Conservation (phyloP, 2,329 filamentous ascomycete species). For the Pseudocercospora fijiensis region DNA sequence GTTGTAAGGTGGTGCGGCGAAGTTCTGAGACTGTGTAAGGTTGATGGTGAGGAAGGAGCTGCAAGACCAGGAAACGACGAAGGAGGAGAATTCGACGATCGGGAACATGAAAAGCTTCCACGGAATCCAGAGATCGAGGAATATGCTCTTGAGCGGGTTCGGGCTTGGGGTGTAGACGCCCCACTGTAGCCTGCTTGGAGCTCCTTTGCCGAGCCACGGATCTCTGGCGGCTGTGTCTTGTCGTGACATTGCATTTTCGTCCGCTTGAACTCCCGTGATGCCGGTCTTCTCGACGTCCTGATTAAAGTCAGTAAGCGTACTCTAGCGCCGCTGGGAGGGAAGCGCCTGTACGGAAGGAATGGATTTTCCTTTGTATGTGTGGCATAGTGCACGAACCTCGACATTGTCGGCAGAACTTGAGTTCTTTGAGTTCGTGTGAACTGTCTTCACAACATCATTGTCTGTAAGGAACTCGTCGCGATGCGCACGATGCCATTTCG, state of each 20-base stretch:
- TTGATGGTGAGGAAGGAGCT: conserved; percentile 60
- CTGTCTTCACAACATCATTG: conserved; percentile 15
- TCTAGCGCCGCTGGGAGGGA: conserved; percentile 15
- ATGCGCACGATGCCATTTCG: conserved; percentile 56
- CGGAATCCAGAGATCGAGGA: conserved; percentile 59
- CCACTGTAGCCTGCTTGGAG: conserved; percentile 58
- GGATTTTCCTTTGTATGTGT: conserved; percentile 4
- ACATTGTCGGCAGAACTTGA: conserved; percentile 11
- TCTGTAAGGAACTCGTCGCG: conserved; percentile 30
- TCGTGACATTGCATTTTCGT: conserved; percentile 6
- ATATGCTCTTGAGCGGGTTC: conserved; percentile 48
- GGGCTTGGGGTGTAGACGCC: conserved; percentile 52
- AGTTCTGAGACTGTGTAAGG: conserved; percentile 57
- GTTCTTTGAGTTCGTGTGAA: conserved; percentile 18
- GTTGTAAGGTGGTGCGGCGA: conserved; percentile 57
- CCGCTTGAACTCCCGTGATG: conserved; percentile 25
- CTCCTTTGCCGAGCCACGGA: conserved; percentile 57
- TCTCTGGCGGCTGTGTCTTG: conserved; percentile 40
- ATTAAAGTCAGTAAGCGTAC: conserved; percentile 17
- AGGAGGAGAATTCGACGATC: conserved; percentile 62
- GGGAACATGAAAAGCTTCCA: conserved; percentile 63
- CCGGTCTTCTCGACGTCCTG: conserved; percentile 30
- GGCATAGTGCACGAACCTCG: conserved; percentile 13
- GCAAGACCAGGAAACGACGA: conserved; percentile 61
- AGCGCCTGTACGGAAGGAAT: conserved; percentile 1